These are phyloP conservation scores for Leucosporidium creatinivorum DNA, from an alignment of 768 basidiomycete genomes.

Conservation along the genomic window DNA sequence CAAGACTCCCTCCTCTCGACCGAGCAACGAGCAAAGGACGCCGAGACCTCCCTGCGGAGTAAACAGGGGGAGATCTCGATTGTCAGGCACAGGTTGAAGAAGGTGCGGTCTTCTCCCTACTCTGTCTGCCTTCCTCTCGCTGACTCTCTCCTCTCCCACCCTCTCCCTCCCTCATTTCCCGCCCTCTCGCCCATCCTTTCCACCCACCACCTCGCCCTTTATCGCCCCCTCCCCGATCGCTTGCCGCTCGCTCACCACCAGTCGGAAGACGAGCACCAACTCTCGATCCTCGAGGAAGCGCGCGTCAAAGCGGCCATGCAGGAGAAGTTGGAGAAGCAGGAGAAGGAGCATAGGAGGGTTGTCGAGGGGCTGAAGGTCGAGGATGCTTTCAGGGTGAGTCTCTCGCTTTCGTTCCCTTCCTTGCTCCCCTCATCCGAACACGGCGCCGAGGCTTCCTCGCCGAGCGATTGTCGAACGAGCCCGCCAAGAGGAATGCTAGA, in stretches of 20 bases:
- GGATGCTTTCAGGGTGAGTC: conserved; percentile 18
- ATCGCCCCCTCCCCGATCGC: no score
- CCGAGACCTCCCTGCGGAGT: neutral
- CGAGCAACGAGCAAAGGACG: neutral
- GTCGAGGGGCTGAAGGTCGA: conserved; percentile 1
- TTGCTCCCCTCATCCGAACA: neutral
- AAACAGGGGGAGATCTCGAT: conserved; percentile 15
- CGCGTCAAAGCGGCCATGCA: neutral
- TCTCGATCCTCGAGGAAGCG: conserved; percentile 1
- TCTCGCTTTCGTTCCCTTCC: neutral
- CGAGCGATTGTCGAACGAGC: no score
- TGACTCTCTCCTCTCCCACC: no score
- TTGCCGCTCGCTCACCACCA: neutral
- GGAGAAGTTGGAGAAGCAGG: conserved; percentile 2
- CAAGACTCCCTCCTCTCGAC: neutral
- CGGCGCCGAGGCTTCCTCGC: no score
- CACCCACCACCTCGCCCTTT: no score
- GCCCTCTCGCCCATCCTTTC: no score
- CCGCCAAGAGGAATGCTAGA: no score
- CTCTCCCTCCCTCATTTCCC: no score
- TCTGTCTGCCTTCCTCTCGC: no score
- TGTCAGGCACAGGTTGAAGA: neutral
- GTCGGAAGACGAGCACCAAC: conserved; percentile 5
- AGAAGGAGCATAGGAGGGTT: conserved; percentile 13
- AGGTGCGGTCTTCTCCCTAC: neutral